These are phyloP conservation scores for Atkinsonella hypoxylon DNA, from an alignment of 2,329 filamentous ascomycete species.

Conservation along the genomic window DNA sequence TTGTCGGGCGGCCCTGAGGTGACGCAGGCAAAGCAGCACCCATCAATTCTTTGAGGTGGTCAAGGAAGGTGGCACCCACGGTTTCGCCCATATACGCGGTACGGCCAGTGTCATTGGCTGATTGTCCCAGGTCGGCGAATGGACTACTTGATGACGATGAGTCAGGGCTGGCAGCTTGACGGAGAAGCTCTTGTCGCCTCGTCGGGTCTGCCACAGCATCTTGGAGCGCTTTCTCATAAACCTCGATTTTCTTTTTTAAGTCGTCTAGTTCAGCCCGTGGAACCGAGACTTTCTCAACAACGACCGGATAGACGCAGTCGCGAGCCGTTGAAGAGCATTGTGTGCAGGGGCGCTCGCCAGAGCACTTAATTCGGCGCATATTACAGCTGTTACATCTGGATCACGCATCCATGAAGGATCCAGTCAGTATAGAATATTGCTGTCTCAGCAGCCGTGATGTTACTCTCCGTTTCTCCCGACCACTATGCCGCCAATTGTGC, in stretches of 20 bases:
- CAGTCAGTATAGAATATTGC: background rate
- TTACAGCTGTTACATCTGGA: constrained; percentile 41
- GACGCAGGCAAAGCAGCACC: constrained; percentile 9
- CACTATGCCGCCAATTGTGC: background rate
- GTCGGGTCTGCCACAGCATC: constrained; percentile 24
- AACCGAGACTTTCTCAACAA: constrained; percentile 31
- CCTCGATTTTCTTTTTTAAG: constrained; percentile 25
- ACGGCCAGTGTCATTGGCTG: background rate
- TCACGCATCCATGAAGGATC: background rate
- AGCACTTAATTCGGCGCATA: constrained; percentile 39
- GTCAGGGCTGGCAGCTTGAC: constrained; percentile 13
- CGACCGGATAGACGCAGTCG: constrained; percentile 35
- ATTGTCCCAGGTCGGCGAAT: constrained; percentile 3
- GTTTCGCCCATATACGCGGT: constrained; percentile 33
- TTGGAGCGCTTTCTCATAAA: constrained; percentile 28
- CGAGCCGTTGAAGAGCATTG: constrained; percentile 31
- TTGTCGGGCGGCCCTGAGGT: constrained; percentile 1
- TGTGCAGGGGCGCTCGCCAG: constrained; percentile 34
- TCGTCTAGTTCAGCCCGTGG: constrained; percentile 29
- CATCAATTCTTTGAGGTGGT: constrained; percentile 37
- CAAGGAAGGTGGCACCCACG: constrained; percentile 37
- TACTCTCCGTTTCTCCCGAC: background rate
- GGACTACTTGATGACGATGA: constrained; percentile 13
- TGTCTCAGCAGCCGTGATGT: background rate
- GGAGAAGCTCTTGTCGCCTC: constrained; percentile 22